These are phyloP conservation scores for Boletus nobilissimus DNA, from an alignment of 1,284 basidiomycete species.

Conservation along the genomic window DNA sequence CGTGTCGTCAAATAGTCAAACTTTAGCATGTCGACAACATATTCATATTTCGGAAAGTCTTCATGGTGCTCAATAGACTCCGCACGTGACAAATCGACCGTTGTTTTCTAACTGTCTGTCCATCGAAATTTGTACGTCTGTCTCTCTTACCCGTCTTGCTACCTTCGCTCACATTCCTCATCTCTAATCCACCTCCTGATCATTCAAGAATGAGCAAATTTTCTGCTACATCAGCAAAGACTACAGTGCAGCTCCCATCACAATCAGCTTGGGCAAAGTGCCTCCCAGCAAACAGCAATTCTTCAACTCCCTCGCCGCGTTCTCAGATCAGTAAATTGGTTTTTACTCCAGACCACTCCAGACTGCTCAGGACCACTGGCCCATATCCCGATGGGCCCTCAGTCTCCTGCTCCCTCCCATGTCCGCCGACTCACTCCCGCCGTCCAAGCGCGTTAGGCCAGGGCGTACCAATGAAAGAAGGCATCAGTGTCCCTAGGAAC, in stretches of 20 bases:
- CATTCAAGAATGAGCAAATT: slow-evolving; percentile 86
- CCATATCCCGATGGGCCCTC: too few species aligned
- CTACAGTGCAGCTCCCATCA: slow-evolving; percentile 71
- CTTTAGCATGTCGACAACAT: background rate
- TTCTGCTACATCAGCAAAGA: slow-evolving; percentile 77
- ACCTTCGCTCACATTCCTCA: slow-evolving; percentile 16
- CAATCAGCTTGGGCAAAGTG: slow-evolving; percentile 87
- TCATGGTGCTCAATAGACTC: too few species aligned
- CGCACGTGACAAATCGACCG: slow-evolving; percentile 64
- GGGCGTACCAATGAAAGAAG: slow-evolving; percentile 78
- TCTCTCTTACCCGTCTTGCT: slow-evolving; percentile 37
- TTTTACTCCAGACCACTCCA: too few species aligned
- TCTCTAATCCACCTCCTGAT: slow-evolving; percentile 25
- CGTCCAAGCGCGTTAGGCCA: slow-evolving; percentile 76
- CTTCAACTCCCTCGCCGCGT: slow-evolving; percentile 68
- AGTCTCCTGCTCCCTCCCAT: slow-evolving; percentile 70
- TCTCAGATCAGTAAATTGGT: too few species aligned
- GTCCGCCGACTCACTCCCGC: slow-evolving; percentile 69
- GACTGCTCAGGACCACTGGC: too few species aligned
- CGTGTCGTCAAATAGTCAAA: background rate
- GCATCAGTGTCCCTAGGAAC: slow-evolving; percentile 68
- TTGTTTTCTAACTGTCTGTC: slow-evolving; percentile 52
- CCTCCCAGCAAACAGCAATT: slow-evolving; percentile 66
- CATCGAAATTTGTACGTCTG: slow-evolving; percentile 54
- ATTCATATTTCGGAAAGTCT: too few species aligned